phyloP scores from a whole-genome alignment of 805 yeast species.

The Hemisphaericaspora nanyangensis region DNA sequence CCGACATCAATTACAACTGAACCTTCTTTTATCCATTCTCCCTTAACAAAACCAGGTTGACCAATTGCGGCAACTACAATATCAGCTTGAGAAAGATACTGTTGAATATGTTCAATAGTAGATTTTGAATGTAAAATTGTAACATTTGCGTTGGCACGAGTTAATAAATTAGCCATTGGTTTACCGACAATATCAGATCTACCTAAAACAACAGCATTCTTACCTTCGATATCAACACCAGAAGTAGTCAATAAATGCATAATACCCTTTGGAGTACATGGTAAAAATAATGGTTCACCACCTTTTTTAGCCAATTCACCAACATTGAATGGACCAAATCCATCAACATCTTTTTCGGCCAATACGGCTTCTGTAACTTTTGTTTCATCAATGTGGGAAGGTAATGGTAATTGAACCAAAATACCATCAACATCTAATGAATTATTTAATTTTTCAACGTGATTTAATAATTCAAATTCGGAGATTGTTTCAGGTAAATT shows the following conservation, averaged over 20 bases:
- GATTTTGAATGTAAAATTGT: conserved; percentile 72
- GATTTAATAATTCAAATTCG: conserved; percentile 52
- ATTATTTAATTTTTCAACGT: conserved; percentile 54
- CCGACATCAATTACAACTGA: conserved; percentile 80
- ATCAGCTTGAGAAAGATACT: conserved; percentile 58
- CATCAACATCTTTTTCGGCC: conserved; percentile 76
- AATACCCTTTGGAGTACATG: conserved; percentile 84
- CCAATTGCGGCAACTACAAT: conserved; percentile 80
- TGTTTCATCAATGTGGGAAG: conserved; percentile 65
- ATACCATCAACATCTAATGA: conserved; percentile 65
- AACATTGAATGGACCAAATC: conserved; percentile 72
- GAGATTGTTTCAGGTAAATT: conserved; percentile 54
- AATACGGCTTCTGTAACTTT: conserved; percentile 63
- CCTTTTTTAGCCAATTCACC: conserved; percentile 75
- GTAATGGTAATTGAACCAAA: conserved; percentile 74
- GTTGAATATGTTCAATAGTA: conserved; percentile 43
- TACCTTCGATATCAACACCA: conserved; percentile 54
- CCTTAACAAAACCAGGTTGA: conserved; percentile 62
- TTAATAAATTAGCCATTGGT: conserved; percentile 70
- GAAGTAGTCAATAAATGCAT: conserved; percentile 59
- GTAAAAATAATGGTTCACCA: conserved; percentile 67
- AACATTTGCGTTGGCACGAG: conserved; percentile 71
- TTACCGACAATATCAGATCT: conserved; percentile 85
- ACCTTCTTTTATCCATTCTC: conserved; percentile 68
- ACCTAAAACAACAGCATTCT: conserved; percentile 79